Evolutionary conservation across 163 green algal species (phyloP).

Genomic region (Volvox carteri): DNA sequence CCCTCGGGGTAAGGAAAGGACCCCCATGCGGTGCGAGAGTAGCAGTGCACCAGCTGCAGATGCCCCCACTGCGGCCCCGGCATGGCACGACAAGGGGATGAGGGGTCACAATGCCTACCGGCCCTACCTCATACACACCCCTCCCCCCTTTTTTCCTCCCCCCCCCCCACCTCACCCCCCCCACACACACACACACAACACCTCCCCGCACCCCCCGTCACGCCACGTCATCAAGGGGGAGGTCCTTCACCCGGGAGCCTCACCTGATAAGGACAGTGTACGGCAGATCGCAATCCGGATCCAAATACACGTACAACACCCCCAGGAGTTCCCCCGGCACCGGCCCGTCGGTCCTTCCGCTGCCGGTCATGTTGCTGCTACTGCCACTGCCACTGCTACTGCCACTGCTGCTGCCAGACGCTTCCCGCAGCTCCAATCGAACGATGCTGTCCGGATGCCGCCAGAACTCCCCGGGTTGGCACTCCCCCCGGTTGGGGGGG

Average conservation of each 20-base stretch:
- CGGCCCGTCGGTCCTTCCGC: neutral
- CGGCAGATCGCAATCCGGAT: neutral
- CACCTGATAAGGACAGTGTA: constrained; percentile 38
- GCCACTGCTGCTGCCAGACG: neutral
- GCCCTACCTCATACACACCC: no score
- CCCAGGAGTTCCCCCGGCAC: constrained; percentile 9
- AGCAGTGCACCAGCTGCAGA: no score
- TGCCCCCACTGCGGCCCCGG: no score
- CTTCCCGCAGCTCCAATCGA: constrained; percentile 23
- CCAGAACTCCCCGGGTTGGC: neutral
- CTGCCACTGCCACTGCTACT: neutral
- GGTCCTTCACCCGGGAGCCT: neutral
- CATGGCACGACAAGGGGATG: no score
- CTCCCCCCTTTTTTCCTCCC: no score
- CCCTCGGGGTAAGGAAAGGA: no score
- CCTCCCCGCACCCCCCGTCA: no score
- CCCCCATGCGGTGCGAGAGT: no score
- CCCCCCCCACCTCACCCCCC: no score
- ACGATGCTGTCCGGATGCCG: neutral
- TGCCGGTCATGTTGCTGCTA: neutral
- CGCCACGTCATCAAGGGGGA: no score
- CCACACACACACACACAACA: no score
- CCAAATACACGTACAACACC: constrained; percentile 41
- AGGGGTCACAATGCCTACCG: no score
- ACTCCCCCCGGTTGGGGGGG: neutral